phyloP scores from a whole-genome alignment of 768 basidiomycete species.

The Kwoniella heveanensis region DNA sequence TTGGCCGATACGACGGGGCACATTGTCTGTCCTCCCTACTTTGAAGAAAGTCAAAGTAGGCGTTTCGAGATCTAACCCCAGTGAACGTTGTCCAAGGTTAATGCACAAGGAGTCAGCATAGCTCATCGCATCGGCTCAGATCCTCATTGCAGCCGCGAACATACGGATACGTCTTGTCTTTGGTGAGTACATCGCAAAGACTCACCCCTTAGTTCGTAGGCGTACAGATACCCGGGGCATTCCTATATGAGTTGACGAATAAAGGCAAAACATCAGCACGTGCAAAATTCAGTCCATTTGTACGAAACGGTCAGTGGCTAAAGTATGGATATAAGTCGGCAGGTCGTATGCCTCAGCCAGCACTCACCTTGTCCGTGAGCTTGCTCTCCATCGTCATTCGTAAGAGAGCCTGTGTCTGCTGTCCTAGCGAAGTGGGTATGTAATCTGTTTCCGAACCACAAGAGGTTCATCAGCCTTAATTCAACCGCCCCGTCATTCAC shows the following conservation, averaged over 20 bases:
- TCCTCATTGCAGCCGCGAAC: too few relatives aligned
- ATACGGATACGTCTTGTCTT: too few relatives aligned
- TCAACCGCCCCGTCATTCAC: too few relatives aligned
- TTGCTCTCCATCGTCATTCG: conserved; percentile 53
- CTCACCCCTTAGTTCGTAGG: conserved; percentile 52
- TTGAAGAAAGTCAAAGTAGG: conserved; percentile 46
- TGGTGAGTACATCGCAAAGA: not conserved
- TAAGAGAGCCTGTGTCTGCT: conserved; percentile 51
- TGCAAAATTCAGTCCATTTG: too few relatives aligned
- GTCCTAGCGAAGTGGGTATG: conserved; percentile 48
- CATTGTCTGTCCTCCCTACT: conserved; percentile 54
- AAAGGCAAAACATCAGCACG: conserved; percentile 15
- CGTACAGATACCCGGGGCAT: conserved; percentile 51
- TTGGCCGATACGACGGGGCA: conserved; percentile 50
- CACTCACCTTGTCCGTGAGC: conserved; percentile 47
- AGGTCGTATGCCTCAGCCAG: too few relatives aligned
- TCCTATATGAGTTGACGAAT: conserved; percentile 48
- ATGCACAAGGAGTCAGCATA: too few relatives aligned
- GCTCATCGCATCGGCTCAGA: too few relatives aligned
- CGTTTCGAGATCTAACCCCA: conserved; percentile 50
- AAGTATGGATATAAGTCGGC: too few relatives aligned
- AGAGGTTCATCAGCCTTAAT: not conserved
- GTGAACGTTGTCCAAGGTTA: too few relatives aligned
- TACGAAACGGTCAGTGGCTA: too few relatives aligned
- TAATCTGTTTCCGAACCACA: conserved; percentile 44